phyloP scores from a whole-genome alignment of 2,329 filamentous ascomycete genomes.

The Nothophoma quercina region DNA sequence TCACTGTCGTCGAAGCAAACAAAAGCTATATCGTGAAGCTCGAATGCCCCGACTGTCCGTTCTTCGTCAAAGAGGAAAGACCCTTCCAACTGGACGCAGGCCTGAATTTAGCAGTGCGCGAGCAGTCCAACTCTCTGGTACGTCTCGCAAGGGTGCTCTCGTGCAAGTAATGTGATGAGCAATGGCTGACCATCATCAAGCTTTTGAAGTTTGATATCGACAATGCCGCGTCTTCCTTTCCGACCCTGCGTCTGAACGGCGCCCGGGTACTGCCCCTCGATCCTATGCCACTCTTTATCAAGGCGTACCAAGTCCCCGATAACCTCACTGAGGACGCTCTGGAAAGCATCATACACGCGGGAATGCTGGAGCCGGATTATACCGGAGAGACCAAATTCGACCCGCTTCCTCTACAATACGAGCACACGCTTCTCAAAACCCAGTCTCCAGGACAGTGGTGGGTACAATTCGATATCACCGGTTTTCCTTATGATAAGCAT shows the following conservation, averaged over 20 bases:
- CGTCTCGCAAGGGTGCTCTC: conserved; percentile 3
- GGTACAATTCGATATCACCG: conserved; percentile 42
- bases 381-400: conserved; percentile 22
- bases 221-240: not conserved
- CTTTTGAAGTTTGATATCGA: conserved; percentile 36
- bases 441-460: conserved; percentile 21
- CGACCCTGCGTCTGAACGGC: conserved; percentile 33
- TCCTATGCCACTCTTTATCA: conserved; percentile 31
- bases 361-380: conserved; percentile 19
- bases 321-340: conserved; percentile 24
- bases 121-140: conserved; percentile 37
- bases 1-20: conserved; percentile 29
- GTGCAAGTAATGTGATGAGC: not conserved
- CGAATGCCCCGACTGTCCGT: conserved; percentile 39
- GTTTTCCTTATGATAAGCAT: conserved; percentile 12
- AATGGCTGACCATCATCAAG: conserved; percentile 18
- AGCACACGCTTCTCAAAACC: conserved; percentile 32
- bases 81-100: too few relatives aligned
- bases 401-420: conserved; percentile 33
- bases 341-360: conserved; percentile 5
- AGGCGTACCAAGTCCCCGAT: conserved; percentile 31
- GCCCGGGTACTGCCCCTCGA: conserved; percentile 31
- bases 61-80: conserved; percentile 24
- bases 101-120: conserved; percentile 22
- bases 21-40: conserved; percentile 40